Base-by-base conservation (phyloP, 2,329 filamentous ascomycete species). In the Penicillium vulpinum region DNA sequence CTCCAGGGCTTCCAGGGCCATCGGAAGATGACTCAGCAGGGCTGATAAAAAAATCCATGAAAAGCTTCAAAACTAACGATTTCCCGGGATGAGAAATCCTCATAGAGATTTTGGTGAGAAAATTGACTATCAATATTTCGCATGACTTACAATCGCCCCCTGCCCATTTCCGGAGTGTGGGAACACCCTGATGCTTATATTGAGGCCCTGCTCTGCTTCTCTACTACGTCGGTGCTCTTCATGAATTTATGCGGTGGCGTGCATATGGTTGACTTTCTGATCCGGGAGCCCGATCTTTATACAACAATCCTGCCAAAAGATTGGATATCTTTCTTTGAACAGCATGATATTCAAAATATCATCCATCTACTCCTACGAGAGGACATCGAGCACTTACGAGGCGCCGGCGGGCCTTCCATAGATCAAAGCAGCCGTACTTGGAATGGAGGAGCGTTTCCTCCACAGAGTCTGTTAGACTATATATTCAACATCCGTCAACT, bases 261-360 rank as follows among this genome's bases (percentile, higher is more conserved):
- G 0, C 94, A 99, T 71, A 92, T 99, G 61, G 82, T 97, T 55
- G 94, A 99, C 73, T 97, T 99, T 76, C 91, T 97, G 77, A 97
- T 92, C 2, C 85, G 86, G 40, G 85, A 91, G 46, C 90, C 91
- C 5, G 89, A 91, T 61, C 82, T 97, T 0, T 99, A 96, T 72
- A 85, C 88, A 51, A 81, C 83, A 1, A 83, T 93, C 1, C 75
- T 99, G 1, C 90, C 92, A 0, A 72, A 83, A 58, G 87, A 92
- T 73, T 99, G 94, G 94, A 85, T 90, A 62, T 70, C 80, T 0
- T 97, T 92, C 77, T 87, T 97, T 63, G 77, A 88, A 35, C 75
- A 81, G 18, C 84, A 85, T 68, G 85, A 89, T 49, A 84, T 92
- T 8, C 88, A 91, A 81, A 83, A 85, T 52, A 82, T 97, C 9